Evolutionary conservation across 306 rosid genomes (phyloP), one percentile per base, ranked within the genome.

Genomic region (Ammopiptanthus mongolicus): DNA sequence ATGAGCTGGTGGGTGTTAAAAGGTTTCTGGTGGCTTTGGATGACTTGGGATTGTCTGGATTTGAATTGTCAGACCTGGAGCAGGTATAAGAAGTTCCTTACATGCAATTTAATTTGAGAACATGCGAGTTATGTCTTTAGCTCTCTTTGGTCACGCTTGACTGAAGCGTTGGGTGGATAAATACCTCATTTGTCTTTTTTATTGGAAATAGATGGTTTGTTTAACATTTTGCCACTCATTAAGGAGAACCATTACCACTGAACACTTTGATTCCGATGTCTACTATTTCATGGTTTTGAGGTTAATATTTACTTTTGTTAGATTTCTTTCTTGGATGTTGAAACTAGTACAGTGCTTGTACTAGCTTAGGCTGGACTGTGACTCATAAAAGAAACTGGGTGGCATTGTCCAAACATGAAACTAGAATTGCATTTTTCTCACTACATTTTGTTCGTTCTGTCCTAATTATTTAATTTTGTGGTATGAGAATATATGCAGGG

Each of bases 21-120:
- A 88, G 82, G 85, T 91, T 95, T 86, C 82, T 95, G 78, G 82
- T 69, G 50, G 94, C 91, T 37, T 63, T 95, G 86, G 83, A 91
- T 85, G 96, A 88, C 74, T 58, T 95, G 82, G 97, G 96, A 75
- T 81, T 95, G 79, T 85, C 96, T 25, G 84, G 92, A 68, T 90
- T 95, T 86, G 89, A 90, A 78, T 71, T 82, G 74, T 83, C 88
- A 67, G 94, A 83, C 82, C 85, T 95, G 19, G 90, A 91, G 83
- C 89, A 91, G 97, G 98, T 95, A 88, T 44, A 46, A 72, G 22
- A 81, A 74, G 73, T 82, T 76, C 66, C 58, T 37, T 81, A 22
- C 17, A 34, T 61, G 63, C 44, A 41, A 36, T 56, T 44, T 56
- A 42, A 62, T 62, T 74, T 75, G 65, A 50, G 71, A 66, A 73